Evolutionary conservation across 2,329 filamentous ascomycete species (phyloP).

Genomic region (Diaporthe citriasiana): DNA sequence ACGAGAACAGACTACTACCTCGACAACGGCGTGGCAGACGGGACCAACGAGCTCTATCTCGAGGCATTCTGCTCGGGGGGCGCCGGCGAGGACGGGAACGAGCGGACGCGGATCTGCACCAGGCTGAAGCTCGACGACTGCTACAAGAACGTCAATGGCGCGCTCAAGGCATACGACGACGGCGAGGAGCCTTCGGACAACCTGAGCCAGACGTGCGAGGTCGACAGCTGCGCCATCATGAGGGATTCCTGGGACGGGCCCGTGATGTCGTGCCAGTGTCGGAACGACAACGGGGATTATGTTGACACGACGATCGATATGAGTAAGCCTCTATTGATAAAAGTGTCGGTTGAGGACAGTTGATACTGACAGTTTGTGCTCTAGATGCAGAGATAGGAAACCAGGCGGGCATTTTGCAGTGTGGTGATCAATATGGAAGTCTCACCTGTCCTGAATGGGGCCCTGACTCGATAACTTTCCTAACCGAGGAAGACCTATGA

Average conservation of each 20-base stretch:
- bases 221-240: constrained; percentile 39
- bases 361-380: neutral
- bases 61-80: constrained; percentile 40
- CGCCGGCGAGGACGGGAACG: neutral
- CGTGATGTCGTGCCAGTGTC: constrained; percentile 36
- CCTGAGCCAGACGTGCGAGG: constrained; percentile 22
- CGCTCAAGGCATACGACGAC: constrained; percentile 4
- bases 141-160: constrained; percentile 40
- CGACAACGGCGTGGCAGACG: constrained; percentile 39
- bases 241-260: constrained; percentile 37
- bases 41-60: constrained; percentile 34
- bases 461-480: neutral
- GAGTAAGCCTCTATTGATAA: neutral
- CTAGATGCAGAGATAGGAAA: constrained; percentile 33
- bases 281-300: neutral
- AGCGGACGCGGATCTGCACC: constrained; percentile 8
- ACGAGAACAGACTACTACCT: constrained; percentile 43
- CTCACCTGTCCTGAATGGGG: constrained; percentile 24
- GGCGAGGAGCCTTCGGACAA: neutral
- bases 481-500: constrained; percentile 7
- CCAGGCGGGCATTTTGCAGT: constrained; percentile 22
- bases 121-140: constrained; percentile 33
- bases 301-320: constrained; percentile 30
- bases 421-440: constrained; percentile 8
- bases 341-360: too few species aligned